These are phyloP conservation scores for Pythium utonaiense DNA, from an alignment of 352 stramenopile species.

Conservation along the genomic window DNA sequence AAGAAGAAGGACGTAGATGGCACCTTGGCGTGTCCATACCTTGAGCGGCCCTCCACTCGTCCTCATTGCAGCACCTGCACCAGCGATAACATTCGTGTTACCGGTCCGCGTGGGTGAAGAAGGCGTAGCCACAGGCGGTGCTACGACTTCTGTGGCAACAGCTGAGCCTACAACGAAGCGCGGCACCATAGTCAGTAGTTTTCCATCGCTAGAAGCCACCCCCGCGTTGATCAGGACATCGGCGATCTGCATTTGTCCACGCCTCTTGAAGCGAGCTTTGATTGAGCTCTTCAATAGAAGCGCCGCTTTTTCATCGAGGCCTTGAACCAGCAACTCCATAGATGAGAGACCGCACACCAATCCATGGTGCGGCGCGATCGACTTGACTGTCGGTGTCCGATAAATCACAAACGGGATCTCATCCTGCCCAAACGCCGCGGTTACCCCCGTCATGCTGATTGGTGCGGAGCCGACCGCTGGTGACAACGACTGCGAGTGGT, in stretches of 20 bases:
- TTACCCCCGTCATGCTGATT: background rate
- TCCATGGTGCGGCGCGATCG: slow-evolving; percentile 32
- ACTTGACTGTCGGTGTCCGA: slow-evolving; percentile 53
- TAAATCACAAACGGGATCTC: slow-evolving; percentile 74
- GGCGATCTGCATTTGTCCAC: slow-evolving; percentile 72
- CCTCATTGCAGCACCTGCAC: background rate
- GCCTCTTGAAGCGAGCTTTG: slow-evolving; percentile 58
- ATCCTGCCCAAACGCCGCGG: slow-evolving; percentile 46
- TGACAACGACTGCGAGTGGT: background rate
- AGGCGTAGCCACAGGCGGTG: background rate
- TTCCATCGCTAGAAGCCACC: slow-evolving; percentile 23
- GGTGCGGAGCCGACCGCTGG: background rate
- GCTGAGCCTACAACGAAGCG: slow-evolving; percentile 61
- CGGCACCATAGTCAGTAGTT: slow-evolving; percentile 48
- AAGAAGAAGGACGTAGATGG: slow-evolving; percentile 47
- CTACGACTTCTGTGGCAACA: slow-evolving; percentile 25
- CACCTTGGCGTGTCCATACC: slow-evolving; percentile 50
- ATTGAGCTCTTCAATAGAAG: slow-evolving; percentile 34
- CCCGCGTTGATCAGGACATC: slow-evolving; percentile 31
- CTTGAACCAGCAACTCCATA: slow-evolving; percentile 56
- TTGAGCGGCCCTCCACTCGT: slow-evolving; percentile 21
- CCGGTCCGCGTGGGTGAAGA: slow-evolving; percentile 2
- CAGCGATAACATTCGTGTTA: background rate
- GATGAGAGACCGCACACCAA: slow-evolving; percentile 47
- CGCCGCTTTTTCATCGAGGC: slow-evolving; percentile 53